A percentile compares a stretch with the other conserved stretches of the same genome.
phyloP scores from a whole-genome alignment of 2,329 filamentous ascomycete species.

The Chalaropsis ovoidea region DNA sequence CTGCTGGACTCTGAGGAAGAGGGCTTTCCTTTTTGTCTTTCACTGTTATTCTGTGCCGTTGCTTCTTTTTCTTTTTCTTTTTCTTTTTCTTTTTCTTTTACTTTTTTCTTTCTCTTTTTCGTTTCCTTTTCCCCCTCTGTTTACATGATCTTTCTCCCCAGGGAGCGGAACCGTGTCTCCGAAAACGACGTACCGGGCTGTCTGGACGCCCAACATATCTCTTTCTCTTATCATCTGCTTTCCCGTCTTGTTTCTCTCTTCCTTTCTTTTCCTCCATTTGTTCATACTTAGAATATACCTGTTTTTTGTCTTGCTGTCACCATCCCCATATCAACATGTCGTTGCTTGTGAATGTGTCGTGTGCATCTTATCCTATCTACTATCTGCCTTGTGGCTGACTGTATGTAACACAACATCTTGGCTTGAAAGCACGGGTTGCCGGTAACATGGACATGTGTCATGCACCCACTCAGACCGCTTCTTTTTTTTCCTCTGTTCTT shows the following conservation, averaged over 20 bases:
- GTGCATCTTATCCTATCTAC: no score
- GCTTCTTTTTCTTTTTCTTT: background rate
- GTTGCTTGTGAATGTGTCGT: background rate
- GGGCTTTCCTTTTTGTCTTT: background rate
- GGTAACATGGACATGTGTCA: background rate
- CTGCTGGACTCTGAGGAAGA: background rate
- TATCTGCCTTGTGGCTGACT: background rate
- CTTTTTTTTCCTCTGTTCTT: constrained; percentile 17
- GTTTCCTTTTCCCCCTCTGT: background rate
- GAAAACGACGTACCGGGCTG: constrained; percentile 1
- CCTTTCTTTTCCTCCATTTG: background rate
- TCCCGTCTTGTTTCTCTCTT: background rate
- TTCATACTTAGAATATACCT: constrained; percentile 1
- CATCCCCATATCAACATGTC: background rate
- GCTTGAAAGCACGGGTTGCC: background rate
- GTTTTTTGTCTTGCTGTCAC: background rate
- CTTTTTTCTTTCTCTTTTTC: background rate
- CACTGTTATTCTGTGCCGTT: background rate
- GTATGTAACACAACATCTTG: background rate
- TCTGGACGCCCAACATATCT: background rate
- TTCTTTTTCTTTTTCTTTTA: background rate
- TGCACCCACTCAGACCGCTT: background rate
- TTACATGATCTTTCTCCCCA: constrained; percentile 16
- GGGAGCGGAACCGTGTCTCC: constrained; percentile 13
- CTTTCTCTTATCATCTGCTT: constrained; percentile 14